A percentile compares a stretch with the other conserved stretches of the same genome.
Evolutionary conservation across 2,329 filamentous ascomycete species (phyloP).

Genomic region (Coleophoma eucalyptorum): DNA sequence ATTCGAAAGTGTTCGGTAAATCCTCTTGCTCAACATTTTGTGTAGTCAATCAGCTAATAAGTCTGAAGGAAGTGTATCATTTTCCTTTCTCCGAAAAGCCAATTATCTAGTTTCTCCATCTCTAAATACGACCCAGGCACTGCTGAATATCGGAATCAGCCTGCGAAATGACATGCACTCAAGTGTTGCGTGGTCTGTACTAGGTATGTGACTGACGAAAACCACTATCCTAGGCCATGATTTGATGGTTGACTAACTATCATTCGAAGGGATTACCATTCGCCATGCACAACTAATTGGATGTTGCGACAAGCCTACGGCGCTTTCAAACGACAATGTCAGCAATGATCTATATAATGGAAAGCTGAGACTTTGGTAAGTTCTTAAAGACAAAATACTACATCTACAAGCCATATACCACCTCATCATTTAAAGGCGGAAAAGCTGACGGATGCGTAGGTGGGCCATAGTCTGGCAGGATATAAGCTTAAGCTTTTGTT

Average conservation of each 20-base stretch:
- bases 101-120: slow-evolving; percentile 2
- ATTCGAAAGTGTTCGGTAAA: slow-evolving; percentile 1
- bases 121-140: not conserved
- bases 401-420: not conserved
- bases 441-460: not conserved
- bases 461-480: slow-evolving; percentile 3
- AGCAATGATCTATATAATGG: not conserved
- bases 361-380: slow-evolving; percentile 2
- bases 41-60: not conserved
- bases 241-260: not conserved
- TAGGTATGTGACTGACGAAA: not conserved
- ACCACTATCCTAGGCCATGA: not conserved
- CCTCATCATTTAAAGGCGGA: not conserved
- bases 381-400: not conserved
- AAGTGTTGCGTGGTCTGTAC: slow-evolving; percentile 1
- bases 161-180: slow-evolving; percentile 2
- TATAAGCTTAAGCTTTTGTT: not conserved
- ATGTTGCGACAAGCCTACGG: not conserved
- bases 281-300: slow-evolving; percentile 2
- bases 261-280: slow-evolving; percentile 1
- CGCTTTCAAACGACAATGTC: not conserved
- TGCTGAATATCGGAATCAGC: slow-evolving; percentile 1
- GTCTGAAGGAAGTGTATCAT: not conserved
- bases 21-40: not conserved
- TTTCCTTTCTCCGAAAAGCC: not conserved